phyloP scores from a whole-genome alignment of 495 filamentous ascomycete species.

The Pseudevernia furfuracea region DNA sequence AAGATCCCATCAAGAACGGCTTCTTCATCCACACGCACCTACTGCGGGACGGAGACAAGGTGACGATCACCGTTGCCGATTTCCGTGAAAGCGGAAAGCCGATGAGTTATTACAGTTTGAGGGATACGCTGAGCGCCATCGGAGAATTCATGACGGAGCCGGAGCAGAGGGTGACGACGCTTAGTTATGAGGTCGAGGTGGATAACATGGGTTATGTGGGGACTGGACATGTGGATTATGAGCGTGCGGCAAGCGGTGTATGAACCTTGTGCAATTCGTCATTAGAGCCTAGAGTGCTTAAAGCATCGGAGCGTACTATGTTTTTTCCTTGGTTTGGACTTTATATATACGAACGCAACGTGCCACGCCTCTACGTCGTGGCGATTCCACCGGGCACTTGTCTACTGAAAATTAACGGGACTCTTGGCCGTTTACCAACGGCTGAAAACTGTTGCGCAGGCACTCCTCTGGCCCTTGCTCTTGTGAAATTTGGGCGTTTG shows the following conservation, averaged over 20 bases:
- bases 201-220: not conserved
- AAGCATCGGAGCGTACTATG: too few relatives aligned
- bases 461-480: too few relatives aligned
- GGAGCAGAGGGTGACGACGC: not conserved
- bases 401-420: too few relatives aligned
- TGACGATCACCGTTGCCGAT: not conserved
- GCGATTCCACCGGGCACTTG: too few relatives aligned
- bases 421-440: too few relatives aligned
- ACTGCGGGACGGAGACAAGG: not conserved
- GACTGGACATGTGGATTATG: not conserved
- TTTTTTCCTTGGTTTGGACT: too few relatives aligned
- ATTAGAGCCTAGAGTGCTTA: too few relatives aligned
- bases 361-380: too few relatives aligned
- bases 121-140: not conserved
- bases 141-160: not conserved
- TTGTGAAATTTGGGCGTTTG: too few relatives aligned
- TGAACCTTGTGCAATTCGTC: too few relatives aligned
- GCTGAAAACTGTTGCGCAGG: too few relatives aligned
- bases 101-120: not conserved
- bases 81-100: not conserved
- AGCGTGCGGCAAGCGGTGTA: not conserved
- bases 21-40: not conserved
- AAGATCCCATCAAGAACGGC: not conserved
- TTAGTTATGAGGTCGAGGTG: conserved; percentile 1
- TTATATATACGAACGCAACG: too few relatives aligned